Evolutionary conservation across 306 rosid genomes (phyloP).

Genomic region (Abrus precatorius): DNA sequence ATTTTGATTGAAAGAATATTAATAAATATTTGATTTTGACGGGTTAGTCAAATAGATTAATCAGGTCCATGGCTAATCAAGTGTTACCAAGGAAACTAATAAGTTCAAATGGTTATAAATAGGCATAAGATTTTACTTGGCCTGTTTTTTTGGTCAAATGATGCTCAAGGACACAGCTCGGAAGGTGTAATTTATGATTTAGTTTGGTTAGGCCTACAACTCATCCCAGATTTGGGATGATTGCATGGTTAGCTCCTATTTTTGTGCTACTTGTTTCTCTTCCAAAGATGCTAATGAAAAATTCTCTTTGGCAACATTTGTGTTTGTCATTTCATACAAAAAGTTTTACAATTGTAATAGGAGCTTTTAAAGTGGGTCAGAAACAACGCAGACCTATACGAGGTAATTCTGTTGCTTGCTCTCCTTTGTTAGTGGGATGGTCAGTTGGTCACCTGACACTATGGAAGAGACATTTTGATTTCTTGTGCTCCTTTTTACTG

Average conservation of each 20-base stretch:
- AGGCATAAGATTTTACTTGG: neutral
- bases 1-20: neutral
- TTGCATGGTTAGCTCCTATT: neutral
- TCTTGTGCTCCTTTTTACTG: neutral
- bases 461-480: conserved; percentile 8
- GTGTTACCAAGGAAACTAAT: neutral
- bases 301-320: neutral
- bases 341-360: neutral
- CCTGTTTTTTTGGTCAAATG: too few relatives aligned
- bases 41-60: conserved; percentile 26
- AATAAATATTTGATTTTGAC: neutral
- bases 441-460: conserved; percentile 12
- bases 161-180: neutral
- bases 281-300: neutral
- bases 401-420: conserved; percentile 28
- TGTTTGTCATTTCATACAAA: neutral
- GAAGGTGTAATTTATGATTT: neutral
- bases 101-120: neutral
- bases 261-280: neutral
- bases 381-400: neutral
- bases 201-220: neutral
- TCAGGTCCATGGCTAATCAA: neutral
- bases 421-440: conserved; percentile 1
- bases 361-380: conserved; percentile 11
- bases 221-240: neutral